These are phyloP conservation scores for Coemansia sp. DNA, from an alignment of 192 early-diverging fungal genomes.

Conservation along the genomic window DNA sequence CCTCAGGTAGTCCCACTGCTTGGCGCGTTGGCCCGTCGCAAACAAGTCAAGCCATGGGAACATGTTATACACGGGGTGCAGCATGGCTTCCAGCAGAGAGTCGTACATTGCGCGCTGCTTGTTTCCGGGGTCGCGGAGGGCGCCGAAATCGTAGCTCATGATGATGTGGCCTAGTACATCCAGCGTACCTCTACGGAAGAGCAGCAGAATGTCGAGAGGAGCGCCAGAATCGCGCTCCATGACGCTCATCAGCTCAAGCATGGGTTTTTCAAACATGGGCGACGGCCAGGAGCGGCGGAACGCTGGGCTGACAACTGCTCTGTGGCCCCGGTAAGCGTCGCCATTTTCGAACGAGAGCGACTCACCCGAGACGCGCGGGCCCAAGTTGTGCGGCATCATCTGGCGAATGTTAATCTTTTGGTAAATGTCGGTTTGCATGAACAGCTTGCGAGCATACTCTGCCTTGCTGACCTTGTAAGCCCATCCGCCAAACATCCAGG, in stretches of 20 bases:
- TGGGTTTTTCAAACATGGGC: slow-evolving; percentile 35
- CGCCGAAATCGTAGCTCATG: slow-evolving; percentile 59
- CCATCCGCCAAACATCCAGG: slow-evolving; percentile 52
- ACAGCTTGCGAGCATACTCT: slow-evolving; percentile 49
- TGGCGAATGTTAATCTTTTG: slow-evolving; percentile 45
- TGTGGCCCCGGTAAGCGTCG: slow-evolving; percentile 48
- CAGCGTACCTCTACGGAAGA: slow-evolving; percentile 54
- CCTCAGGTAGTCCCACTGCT: slow-evolving; percentile 43
- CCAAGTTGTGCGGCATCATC: slow-evolving; percentile 47
- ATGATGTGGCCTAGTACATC: slow-evolving; percentile 59
- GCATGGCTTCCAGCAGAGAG: slow-evolving; percentile 45
- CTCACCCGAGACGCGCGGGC: slow-evolving; percentile 42
- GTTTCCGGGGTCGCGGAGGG: slow-evolving; percentile 45
- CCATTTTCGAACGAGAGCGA: slow-evolving; percentile 52
- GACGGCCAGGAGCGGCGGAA: slow-evolving; percentile 54
- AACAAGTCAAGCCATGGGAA: slow-evolving; percentile 56
- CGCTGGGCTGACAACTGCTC: slow-evolving; percentile 50
- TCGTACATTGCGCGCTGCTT: slow-evolving; percentile 53
- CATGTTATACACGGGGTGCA: slow-evolving; percentile 52
- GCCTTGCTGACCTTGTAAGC: slow-evolving; percentile 48
- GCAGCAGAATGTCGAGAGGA: slow-evolving; percentile 38
- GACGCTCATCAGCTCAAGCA: slow-evolving; percentile 42
- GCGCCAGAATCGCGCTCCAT: slow-evolving; percentile 35
- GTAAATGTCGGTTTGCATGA: slow-evolving; percentile 48
- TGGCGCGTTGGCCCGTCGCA: slow-evolving; percentile 37